A percentile compares a stretch with the other conserved stretches of the same genome.
phyloP scores from a whole-genome alignment of 495 filamentous ascomycete genomes.

The Neurospora discreta region DNA sequence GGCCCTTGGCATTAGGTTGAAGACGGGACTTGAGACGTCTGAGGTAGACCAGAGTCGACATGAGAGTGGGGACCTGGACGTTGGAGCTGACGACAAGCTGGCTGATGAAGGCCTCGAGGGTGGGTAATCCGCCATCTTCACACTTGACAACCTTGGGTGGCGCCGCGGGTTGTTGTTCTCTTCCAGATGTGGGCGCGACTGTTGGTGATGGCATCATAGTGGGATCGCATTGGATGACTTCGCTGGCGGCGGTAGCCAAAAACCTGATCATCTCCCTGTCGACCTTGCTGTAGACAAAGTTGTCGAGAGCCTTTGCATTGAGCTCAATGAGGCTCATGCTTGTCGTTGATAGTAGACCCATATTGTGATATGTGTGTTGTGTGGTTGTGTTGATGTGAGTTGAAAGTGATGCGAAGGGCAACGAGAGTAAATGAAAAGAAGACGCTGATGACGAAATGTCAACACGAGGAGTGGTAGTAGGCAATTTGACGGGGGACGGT shows the following conservation, averaged over 20 bases:
- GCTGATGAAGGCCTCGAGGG: slow-evolving; percentile 81
- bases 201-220: slow-evolving; percentile 31
- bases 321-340: slow-evolving; percentile 31
- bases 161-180: slow-evolving; percentile 57
- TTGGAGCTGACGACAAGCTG: slow-evolving; percentile 84
- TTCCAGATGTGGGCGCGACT: slow-evolving; percentile 4
- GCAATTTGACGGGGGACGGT: slow-evolving; percentile 5
- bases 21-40: slow-evolving; percentile 69
- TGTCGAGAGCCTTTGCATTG: slow-evolving; percentile 76
- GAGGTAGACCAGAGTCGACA: slow-evolving; percentile 93
- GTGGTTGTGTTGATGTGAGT: slow-evolving; percentile 7
- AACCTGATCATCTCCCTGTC: slow-evolving; percentile 75
- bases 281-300: slow-evolving; percentile 78
- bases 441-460: slow-evolving; percentile 9
- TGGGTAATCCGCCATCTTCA: slow-evolving; percentile 47
- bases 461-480: not conserved
- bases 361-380: slow-evolving; percentile 14
- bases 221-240: slow-evolving; percentile 86
- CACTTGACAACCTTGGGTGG: slow-evolving; percentile 39
- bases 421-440: too few relatives aligned
- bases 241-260: slow-evolving; percentile 68
- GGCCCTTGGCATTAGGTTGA: slow-evolving; percentile 89
- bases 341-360: slow-evolving; percentile 25
- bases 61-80: slow-evolving; percentile 92
- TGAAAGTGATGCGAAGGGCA: not conserved